phyloP scores from a whole-genome alignment of 169 alveolate species.

The Cryptosporidium viatorum region DNA sequence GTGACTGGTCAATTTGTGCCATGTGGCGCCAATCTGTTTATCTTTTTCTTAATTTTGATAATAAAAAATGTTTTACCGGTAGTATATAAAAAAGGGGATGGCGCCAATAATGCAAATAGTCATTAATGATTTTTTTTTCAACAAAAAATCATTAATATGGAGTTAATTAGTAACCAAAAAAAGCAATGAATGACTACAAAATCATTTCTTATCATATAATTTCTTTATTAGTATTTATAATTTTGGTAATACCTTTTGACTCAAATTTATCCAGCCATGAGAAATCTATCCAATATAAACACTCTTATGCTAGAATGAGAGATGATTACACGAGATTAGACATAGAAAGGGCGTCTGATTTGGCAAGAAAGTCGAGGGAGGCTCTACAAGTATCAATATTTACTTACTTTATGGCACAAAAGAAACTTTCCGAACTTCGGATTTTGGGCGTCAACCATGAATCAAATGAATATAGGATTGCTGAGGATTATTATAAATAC shows the following conservation, averaged over 20 bases:
- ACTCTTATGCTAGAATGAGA: not conserved
- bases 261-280: not conserved
- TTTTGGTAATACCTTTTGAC: not conserved
- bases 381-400: conserved; percentile 16
- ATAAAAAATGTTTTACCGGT: no score
- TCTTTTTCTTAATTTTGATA: no score
- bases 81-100: not conserved
- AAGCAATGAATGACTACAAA: not conserved
- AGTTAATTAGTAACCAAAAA: not conserved
- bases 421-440: not conserved
- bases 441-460: not conserved
- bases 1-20: not conserved
- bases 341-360: conserved; percentile 11
- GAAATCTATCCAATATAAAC: not conserved
- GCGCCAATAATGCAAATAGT: not conserved
- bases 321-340: conserved; percentile 26
- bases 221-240: not conserved
- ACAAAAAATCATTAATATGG: not conserved
- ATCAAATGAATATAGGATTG: conserved; percentile 3
- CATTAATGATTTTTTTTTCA: not conserved
- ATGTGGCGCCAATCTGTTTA: not conserved
- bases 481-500: not conserved
- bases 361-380: not conserved
- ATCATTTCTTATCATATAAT: not conserved
- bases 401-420: conserved; percentile 16